Evolutionary conservation across 164 flowering plant genomes (phyloP).

Genomic region (Cinnamomum micranthum): DNA sequence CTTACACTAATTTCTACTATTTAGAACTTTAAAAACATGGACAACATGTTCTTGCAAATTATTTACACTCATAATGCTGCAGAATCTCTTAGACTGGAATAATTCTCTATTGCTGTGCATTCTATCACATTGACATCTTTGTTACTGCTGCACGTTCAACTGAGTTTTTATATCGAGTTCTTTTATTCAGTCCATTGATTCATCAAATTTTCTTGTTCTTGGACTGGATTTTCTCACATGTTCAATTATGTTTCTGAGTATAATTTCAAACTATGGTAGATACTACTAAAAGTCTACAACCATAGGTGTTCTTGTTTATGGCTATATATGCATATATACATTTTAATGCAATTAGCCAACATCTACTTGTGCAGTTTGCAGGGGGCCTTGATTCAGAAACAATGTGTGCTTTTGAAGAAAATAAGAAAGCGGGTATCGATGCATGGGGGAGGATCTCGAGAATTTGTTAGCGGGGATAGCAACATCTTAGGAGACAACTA

Average conservation of each 20-base stretch:
- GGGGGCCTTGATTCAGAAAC: constrained; percentile 77
- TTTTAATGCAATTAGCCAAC: neutral
- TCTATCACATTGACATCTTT: no score
- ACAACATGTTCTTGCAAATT: neutral
- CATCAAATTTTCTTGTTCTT: neutral
- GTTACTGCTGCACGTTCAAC: neutral
- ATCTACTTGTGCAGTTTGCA: constrained; percentile 43
- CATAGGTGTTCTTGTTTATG: neutral
- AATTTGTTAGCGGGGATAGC: constrained; percentile 39
- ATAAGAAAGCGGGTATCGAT: constrained; percentile 49
- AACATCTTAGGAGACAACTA: constrained; percentile 13
- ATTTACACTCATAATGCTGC: no score
- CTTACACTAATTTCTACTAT: neutral
- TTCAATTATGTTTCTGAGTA: neutral
- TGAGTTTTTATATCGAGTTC: neutral
- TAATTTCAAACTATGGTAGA: neutral
- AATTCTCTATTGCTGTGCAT: no score
- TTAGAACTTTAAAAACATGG: neutral
- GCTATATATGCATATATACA: neutral
- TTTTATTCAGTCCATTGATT: neutral
- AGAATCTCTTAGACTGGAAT: no score
- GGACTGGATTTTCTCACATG: neutral
- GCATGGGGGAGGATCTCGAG: constrained; percentile 33
- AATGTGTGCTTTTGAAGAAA: constrained; percentile 59
- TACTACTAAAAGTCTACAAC: neutral